Conservation (phyloP, 73 alveolate genomes). For the Effrenium voratum region DNA sequence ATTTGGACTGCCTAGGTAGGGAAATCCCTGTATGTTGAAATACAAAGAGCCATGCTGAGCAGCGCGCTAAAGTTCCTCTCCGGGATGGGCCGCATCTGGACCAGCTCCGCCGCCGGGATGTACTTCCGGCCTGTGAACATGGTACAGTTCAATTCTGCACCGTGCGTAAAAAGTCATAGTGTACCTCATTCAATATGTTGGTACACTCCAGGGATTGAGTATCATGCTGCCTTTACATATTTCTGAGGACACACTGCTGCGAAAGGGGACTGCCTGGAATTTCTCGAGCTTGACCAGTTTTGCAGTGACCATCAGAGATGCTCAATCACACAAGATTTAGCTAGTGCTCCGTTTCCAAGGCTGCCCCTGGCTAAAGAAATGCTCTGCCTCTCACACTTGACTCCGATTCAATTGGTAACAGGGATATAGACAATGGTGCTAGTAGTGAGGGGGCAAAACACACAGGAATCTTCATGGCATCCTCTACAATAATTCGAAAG, state of each 20-base stretch:
- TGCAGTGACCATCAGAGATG: too few relatives aligned
- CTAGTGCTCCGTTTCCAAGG: too few relatives aligned
- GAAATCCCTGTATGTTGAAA: background rate
- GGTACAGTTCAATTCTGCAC: background rate
- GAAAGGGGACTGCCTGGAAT: background rate
- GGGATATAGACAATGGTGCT: too few relatives aligned
- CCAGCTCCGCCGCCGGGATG: slow-evolving; percentile 74
- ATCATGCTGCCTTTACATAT: background rate
- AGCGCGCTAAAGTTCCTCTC: slow-evolving; percentile 20
- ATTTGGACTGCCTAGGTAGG: background rate
- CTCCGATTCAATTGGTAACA: too few relatives aligned
- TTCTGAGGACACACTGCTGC: background rate
- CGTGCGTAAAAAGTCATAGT: background rate
- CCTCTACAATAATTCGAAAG: too few relatives aligned
- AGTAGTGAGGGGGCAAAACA: too few relatives aligned
- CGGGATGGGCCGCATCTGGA: slow-evolving; percentile 72
- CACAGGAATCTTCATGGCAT: too few relatives aligned
- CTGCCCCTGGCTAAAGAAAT: too few relatives aligned
- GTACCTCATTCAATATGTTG: background rate
- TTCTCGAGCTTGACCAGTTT: background rate
- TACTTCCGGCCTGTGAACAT: background rate
- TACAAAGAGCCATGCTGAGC: background rate
- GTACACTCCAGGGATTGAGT: background rate
- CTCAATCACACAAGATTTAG: too few relatives aligned
- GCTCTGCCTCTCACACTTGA: too few relatives aligned